Evolutionary conservation across 768 basidiomycete species (phyloP), one percentile per base, ranked within the genome.

Genomic region (Mycena venus): DNA sequence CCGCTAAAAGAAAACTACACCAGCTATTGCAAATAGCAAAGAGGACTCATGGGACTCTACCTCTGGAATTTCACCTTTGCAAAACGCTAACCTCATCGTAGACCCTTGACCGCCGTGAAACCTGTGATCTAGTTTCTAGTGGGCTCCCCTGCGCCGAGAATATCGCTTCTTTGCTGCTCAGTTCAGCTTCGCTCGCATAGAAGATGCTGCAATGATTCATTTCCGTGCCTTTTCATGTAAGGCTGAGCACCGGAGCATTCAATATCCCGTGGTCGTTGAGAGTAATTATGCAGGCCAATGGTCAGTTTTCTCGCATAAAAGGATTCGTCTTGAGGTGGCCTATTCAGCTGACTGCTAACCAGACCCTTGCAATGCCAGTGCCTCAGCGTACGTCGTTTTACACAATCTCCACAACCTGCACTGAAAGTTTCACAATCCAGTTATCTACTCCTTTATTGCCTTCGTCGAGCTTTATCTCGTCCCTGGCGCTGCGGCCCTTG

Each of bases 391-490:
- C 2, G 73, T 69, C 19, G n/a, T 58, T 42, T 68, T 15, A 8
- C n/a, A 29, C 11, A 9, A 4, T 32, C 27, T 23, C 40, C 14
- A 12, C 42, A 14, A n/a, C 49, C 44, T 7, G 17, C 40, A 15
- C 61, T 49, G 27, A 73, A 38, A 36, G 42, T 5, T 15, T 9
- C 2, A n/a, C n/a, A n/a, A 31, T 40, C 31, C 38, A 73, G 72
- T 73, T 62, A 23, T 62, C 31, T 72, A 60, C n/a, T 58, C 53
- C 21, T 62, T 72, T 36, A 73, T 66, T 64, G 62, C 67, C 44
- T 44, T 58, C 65, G 55, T 58, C 67, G 58, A 73, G 66, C 60
- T 73, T 68, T 36, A 74, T 75, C 53, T 68, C 68, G n/a, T 60
- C 69, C 73, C 56, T 25, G 66, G 53, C 55, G 59, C 62, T 40